A percentile compares a stretch with the other conserved stretches of the same genome.
Evolutionary conservation across 2,329 filamentous ascomycete species (phyloP).

Genomic region (Ophiostoma perfectum): DNA sequence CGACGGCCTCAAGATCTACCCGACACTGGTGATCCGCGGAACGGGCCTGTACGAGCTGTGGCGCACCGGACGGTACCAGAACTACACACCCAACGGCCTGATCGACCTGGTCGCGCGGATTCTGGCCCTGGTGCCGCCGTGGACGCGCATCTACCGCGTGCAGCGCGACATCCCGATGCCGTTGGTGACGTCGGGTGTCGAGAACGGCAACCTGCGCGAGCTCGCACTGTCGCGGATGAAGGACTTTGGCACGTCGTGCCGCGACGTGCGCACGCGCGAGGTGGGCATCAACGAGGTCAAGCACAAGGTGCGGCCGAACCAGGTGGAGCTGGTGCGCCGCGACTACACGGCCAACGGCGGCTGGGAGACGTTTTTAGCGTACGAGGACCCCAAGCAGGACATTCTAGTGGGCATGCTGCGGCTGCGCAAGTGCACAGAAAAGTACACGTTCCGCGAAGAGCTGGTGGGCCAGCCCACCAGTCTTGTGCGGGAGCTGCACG

Average conservation of each 20-base stretch:
- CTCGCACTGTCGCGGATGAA: slow-evolving; percentile 96
- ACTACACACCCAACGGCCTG: slow-evolving; percentile 95
- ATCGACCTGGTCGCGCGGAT: slow-evolving; percentile 97
- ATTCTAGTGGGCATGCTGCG: slow-evolving; percentile 89
- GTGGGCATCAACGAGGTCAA: slow-evolving; percentile 99
- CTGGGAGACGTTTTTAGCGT: slow-evolving; percentile 97
- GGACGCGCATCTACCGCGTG: slow-evolving; percentile 97
- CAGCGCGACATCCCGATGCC: slow-evolving; percentile 99
- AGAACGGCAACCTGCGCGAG: slow-evolving; percentile 94
- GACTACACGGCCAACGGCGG: slow-evolving; percentile 95
- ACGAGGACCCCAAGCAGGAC: slow-evolving; percentile 97
- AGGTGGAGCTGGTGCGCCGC: slow-evolving; percentile 88
- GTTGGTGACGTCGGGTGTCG: slow-evolving; percentile 93
- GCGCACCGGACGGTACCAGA: slow-evolving; percentile 95
- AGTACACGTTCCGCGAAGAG: slow-evolving; percentile 88
- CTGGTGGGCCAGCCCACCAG: slow-evolving; percentile 81
- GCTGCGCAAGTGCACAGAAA: slow-evolving; percentile 81
- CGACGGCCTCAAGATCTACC: slow-evolving; percentile 96
- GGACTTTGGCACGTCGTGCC: slow-evolving; percentile 94
- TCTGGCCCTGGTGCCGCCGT: slow-evolving; percentile 86
- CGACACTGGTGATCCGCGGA: slow-evolving; percentile 91
- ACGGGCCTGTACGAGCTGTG: slow-evolving; percentile 96
- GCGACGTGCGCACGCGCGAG: slow-evolving; percentile 91
- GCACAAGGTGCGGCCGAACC: slow-evolving; percentile 93
- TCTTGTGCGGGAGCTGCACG: slow-evolving; percentile 88